These are phyloP conservation scores for Arabidopsis arenosa DNA, from an alignment of 345 rosid genomes.

Conservation along the genomic window DNA sequence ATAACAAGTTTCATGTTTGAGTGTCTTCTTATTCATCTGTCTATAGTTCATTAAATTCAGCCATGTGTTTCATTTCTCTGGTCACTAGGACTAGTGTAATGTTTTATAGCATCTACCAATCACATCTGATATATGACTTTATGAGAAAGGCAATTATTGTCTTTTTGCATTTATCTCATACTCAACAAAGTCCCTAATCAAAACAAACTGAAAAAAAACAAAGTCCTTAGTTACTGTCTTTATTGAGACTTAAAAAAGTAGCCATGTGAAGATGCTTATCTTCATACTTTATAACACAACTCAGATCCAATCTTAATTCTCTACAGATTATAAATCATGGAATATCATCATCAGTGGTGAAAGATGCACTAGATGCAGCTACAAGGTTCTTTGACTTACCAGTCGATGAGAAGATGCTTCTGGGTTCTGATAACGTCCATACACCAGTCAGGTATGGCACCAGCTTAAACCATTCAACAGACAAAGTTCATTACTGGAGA, in stretches of 20 bases:
- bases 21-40: conserved; percentile 7
- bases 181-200: conserved; percentile 17
- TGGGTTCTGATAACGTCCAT: conserved; percentile 52
- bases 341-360: conserved; percentile 47
- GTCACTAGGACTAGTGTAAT: conserved; percentile 14
- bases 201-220: background rate
- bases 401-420: conserved; percentile 54
- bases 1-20: background rate
- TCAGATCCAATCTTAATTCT: conserved; percentile 21
- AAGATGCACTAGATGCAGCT: conserved; percentile 53
- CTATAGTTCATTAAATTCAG: conserved; percentile 29
- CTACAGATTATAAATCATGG: conserved; percentile 60
- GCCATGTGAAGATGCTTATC: conserved; percentile 20
- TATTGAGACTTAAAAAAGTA: background rate
- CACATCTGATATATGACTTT: background rate
- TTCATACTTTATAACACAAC: background rate
- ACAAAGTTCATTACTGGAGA: conserved; percentile 65
- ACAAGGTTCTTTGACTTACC: conserved; percentile 63
- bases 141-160: conserved; percentile 10
- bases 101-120: background rate
- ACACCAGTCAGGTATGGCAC: conserved; percentile 64
- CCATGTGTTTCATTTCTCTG: conserved; percentile 10
- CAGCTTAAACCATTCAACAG: conserved; percentile 57
- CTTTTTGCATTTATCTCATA: conserved; percentile 25
- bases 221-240: conserved; percentile 26